Percentiles rank a stretch among this genome's conserved stretches.
Conservation (phyloP, 352 stramenopile species). For the Globisporangium irregulare region DNA sequence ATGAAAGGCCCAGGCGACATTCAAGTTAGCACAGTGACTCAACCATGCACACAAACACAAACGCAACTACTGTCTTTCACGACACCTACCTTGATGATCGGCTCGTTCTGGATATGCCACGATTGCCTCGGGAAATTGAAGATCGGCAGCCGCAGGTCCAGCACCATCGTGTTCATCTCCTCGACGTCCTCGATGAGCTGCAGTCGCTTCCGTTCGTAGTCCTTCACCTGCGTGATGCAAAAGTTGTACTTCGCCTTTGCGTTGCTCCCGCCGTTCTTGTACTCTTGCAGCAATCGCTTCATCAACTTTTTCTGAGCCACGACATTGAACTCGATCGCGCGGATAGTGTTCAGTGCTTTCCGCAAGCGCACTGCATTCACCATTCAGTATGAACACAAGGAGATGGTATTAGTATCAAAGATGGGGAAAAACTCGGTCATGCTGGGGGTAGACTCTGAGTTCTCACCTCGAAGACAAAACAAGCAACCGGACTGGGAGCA, state of each 20-base stretch:
- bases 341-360: constrained; percentile 16
- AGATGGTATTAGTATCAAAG: constrained; percentile 1
- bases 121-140: constrained; percentile 38
- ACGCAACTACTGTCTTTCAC: not conserved
- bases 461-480: constrained; percentile 37
- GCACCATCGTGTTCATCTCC: constrained; percentile 26
- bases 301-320: constrained; percentile 19
- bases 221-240: constrained; percentile 23
- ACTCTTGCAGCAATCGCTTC: constrained; percentile 15
- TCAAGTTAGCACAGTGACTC: not conserved
- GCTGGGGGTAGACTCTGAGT: not conserved
- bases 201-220: constrained; percentile 24
- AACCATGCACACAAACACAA: not conserved
- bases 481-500: constrained; percentile 21
- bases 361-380: constrained; percentile 15
- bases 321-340: constrained; percentile 17
- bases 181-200: constrained; percentile 28
- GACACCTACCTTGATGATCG: constrained; percentile 29
- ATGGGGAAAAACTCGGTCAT: not conserved
- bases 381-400: not conserved
- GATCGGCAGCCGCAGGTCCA: constrained; percentile 27
- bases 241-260: constrained; percentile 22
- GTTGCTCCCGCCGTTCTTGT: constrained; percentile 11
- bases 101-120: constrained; percentile 33
- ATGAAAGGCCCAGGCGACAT: not conserved